Evolutionary conservation across 2,329 filamentous ascomycete genomes (phyloP).

Genomic region (Fusarium sp.): DNA sequence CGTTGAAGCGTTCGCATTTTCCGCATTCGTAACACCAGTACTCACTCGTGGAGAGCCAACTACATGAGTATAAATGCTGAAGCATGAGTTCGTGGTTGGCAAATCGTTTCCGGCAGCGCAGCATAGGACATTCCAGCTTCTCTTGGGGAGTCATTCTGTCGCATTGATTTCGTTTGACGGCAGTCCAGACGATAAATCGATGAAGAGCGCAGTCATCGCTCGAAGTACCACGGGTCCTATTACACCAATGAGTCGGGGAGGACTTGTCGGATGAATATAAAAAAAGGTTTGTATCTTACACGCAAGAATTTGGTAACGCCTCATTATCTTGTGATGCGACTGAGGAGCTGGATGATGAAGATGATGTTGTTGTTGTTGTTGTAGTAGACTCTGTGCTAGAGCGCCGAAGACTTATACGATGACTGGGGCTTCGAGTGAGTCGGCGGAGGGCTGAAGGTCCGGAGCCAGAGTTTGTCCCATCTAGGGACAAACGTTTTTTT

Average conservation of each 20-base stretch:
- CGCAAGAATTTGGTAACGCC: slow-evolving; percentile 46
- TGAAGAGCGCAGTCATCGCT: slow-evolving; percentile 65
- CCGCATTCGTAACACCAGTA: slow-evolving; percentile 69
- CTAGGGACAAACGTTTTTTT: slow-evolving; percentile 49
- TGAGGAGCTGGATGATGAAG: slow-evolving; percentile 44
- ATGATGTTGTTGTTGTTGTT: no score
- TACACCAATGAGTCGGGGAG: slow-evolving; percentile 30
- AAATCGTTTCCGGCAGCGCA: slow-evolving; percentile 64
- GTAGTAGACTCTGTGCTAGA: slow-evolving; percentile 49
- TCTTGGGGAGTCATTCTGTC: slow-evolving; percentile 61
- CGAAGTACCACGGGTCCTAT: slow-evolving; percentile 59
- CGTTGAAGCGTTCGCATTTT: slow-evolving; percentile 64
- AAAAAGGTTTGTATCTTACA: slow-evolving; percentile 49
- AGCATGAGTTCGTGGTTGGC: slow-evolving; percentile 67
- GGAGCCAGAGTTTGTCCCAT: slow-evolving; percentile 45
- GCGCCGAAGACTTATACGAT: slow-evolving; percentile 50
- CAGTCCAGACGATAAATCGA: slow-evolving; percentile 68
- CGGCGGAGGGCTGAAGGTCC: slow-evolving; percentile 51
- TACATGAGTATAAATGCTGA: slow-evolving; percentile 63
- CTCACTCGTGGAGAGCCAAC: slow-evolving; percentile 62
- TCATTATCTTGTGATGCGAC: slow-evolving; percentile 43
- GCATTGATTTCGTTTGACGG: slow-evolving; percentile 66
- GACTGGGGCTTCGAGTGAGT: slow-evolving; percentile 49
- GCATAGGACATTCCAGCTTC: slow-evolving; percentile 64
- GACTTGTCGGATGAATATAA: slow-evolving; percentile 2